Conservation (phyloP, 2,329 filamentous ascomycete species). For the Phialophora macrospora region DNA sequence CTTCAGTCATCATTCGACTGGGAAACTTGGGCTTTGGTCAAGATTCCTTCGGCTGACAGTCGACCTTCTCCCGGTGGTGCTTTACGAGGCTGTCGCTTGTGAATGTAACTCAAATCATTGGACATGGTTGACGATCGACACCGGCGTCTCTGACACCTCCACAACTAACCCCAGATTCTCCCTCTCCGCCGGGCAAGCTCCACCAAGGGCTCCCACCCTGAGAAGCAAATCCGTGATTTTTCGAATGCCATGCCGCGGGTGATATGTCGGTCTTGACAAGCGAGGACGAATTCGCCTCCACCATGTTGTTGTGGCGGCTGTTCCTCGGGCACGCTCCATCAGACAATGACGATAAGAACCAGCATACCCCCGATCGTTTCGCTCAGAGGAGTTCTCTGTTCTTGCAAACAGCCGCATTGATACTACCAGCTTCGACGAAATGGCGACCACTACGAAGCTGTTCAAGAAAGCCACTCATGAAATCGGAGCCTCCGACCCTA, state of each 20-base stretch:
- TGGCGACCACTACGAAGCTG: conserved; percentile 18
- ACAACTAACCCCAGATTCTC: conserved; percentile 11
- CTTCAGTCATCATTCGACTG: conserved; percentile 5
- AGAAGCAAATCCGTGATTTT: neutral
- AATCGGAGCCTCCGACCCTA: conserved; percentile 29
- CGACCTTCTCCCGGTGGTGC: conserved; percentile 8
- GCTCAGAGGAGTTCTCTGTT: neutral
- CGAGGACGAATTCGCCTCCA: conserved; percentile 17
- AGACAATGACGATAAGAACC: conserved; percentile 6
- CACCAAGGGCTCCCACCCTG: conserved; percentile 6
- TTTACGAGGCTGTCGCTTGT: conserved; percentile 12
- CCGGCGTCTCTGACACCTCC: neutral
- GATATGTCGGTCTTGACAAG: conserved; percentile 7
- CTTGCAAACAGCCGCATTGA: neutral
- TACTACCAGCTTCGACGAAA: neutral
- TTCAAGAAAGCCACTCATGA: conserved; percentile 24
- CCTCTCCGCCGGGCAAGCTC: conserved; percentile 10
- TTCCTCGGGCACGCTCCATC: conserved; percentile 1
- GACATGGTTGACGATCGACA: conserved; percentile 8
- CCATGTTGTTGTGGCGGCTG: conserved; percentile 6
- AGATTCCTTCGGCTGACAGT: conserved; percentile 16
- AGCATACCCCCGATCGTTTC: conserved; percentile 1
- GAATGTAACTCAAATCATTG: conserved; percentile 6
- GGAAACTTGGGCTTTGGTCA: conserved; percentile 8
- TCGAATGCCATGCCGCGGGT: conserved; percentile 13